Percentiles rank a stretch among this genome's conserved stretches.
Evolutionary conservation across 306 rosid genomes (phyloP).

Genomic region (Malus sieversii): DNA sequence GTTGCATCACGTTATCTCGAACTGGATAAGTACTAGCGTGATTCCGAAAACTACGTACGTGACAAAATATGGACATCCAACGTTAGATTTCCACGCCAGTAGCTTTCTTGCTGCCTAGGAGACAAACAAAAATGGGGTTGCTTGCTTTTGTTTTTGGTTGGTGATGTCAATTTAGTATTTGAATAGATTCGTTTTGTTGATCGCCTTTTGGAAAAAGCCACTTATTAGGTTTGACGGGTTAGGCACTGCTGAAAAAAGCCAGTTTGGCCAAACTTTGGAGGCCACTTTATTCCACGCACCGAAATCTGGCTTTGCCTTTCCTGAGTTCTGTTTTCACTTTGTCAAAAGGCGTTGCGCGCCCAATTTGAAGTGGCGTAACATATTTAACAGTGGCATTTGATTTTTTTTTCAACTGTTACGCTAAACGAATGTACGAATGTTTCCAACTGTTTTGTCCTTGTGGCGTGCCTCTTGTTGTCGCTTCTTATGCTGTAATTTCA

Average conservation of each 20-base stretch:
- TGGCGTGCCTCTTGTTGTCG: background rate
- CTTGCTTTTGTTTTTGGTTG: slow-evolving; percentile 22
- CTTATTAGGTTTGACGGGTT: slow-evolving; percentile 10
- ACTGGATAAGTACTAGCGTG: slow-evolving; percentile 7
- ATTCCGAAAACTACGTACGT: slow-evolving; percentile 17
- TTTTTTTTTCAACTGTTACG: background rate
- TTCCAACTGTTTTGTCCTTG: background rate
- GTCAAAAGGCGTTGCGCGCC: slow-evolving; percentile 39
- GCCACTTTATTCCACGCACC: slow-evolving; percentile 52
- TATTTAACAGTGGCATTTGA: slow-evolving; percentile 4
- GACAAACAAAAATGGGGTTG: slow-evolving; percentile 16
- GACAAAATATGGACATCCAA: slow-evolving; percentile 32
- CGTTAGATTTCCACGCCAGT: background rate
- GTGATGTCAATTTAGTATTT: slow-evolving; percentile 14
- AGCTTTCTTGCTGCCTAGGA: slow-evolving; percentile 16
- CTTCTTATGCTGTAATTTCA: background rate
- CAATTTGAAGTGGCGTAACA: slow-evolving; percentile 19
- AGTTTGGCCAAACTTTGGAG: slow-evolving; percentile 22
- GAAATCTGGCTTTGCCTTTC: slow-evolving; percentile 27
- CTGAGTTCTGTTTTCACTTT: slow-evolving; percentile 33
- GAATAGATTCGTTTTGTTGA: slow-evolving; percentile 19
- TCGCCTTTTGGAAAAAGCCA: background rate
- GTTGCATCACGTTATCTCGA: too few relatives aligned
- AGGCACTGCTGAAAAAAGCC: slow-evolving; percentile 35
- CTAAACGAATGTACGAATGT: background rate